Percentiles rank a stretch among this genome's conserved stretches.
These are phyloP conservation scores for Apiosordaria backusii DNA, from an alignment of 495 filamentous ascomycete species.

Conservation along the genomic window DNA sequence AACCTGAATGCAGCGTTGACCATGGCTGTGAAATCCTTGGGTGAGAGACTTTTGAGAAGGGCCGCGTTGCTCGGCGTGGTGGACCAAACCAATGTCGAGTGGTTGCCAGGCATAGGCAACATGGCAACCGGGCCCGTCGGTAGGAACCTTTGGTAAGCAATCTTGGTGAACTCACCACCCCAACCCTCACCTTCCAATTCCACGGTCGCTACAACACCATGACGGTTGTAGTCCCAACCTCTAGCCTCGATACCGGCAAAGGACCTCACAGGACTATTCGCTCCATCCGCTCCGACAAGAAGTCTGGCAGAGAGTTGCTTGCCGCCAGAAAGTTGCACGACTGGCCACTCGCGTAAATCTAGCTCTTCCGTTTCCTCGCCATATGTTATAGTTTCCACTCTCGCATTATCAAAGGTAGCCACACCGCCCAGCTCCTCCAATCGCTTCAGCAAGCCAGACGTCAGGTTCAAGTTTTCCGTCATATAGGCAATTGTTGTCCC, in stretches of 20 bases:
- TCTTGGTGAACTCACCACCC: slow-evolving; percentile 55
- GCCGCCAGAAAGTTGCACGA: slow-evolving; percentile 63
- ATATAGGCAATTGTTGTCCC: slow-evolving; percentile 79
- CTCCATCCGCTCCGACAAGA: slow-evolving; percentile 89
- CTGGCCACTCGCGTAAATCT: slow-evolving; percentile 82
- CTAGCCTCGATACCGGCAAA: slow-evolving; percentile 81
- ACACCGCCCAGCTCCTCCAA: slow-evolving; percentile 66
- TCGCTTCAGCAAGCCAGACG: slow-evolving; percentile 65
- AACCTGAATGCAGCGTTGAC: slow-evolving; percentile 94
- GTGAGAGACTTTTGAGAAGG: slow-evolving; percentile 68
- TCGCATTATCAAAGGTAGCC: slow-evolving; percentile 67
- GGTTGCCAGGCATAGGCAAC: slow-evolving; percentile 79
- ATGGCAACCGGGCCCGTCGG: slow-evolving; percentile 88
- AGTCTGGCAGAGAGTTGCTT: slow-evolving; percentile 71
- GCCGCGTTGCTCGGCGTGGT: slow-evolving; percentile 76
- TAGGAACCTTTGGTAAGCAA: slow-evolving; percentile 92
- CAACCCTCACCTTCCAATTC: slow-evolving; percentile 58
- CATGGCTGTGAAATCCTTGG: slow-evolving; percentile 73
- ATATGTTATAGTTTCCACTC: slow-evolving; percentile 70
- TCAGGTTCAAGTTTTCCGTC: slow-evolving; percentile 90
- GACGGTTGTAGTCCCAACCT: slow-evolving; percentile 90
- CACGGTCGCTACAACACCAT: slow-evolving; percentile 89
- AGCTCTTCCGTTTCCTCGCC: slow-evolving; percentile 65
- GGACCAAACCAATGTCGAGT: slow-evolving; percentile 87
- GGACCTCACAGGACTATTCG: slow-evolving; percentile 85